phyloP scores from a whole-genome alignment of 345 rosid species.

The Aquilaria sinensis region DNA sequence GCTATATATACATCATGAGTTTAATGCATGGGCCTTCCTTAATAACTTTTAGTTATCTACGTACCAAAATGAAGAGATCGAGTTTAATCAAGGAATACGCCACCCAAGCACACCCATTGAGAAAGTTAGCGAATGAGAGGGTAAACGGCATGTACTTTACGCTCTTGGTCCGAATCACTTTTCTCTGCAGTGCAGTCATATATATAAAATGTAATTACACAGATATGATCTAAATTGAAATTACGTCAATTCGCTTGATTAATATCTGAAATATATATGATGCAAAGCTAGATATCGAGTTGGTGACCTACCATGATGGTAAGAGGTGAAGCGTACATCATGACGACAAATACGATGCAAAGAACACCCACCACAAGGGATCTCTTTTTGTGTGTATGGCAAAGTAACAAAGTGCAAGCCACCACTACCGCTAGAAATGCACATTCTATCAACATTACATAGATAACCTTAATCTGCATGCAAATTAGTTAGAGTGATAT shows the following conservation, averaged over 20 bases:
- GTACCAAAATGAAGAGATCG: conserved; percentile 41
- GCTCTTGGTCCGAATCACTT: conserved; percentile 36
- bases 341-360: conserved; percentile 33
- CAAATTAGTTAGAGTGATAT: too few relatives aligned
- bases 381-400: conserved; percentile 14
- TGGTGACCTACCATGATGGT: conserved; percentile 28
- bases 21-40: too few relatives aligned
- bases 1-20: too few relatives aligned
- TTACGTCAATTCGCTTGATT: background rate
- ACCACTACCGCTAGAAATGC: conserved; percentile 9
- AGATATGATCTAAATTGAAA: background rate
- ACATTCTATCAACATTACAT: conserved; percentile 4
- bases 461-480: conserved; percentile 14
- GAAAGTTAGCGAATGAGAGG: conserved; percentile 31
- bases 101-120: conserved; percentile 37
- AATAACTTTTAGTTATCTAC: too few relatives aligned
- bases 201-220: background rate
- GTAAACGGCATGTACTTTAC: conserved; percentile 54
- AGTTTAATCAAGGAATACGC: conserved; percentile 29
- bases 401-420: conserved; percentile 5
- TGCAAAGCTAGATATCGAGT: background rate
- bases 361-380: conserved; percentile 41
- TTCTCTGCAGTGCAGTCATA: conserved; percentile 15
- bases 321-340: conserved; percentile 53
- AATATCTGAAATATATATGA: too few relatives aligned